Base-by-base conservation (phyloP, 1,284 basidiomycete species). In the Sanghuangporus sanghuang region DNA sequence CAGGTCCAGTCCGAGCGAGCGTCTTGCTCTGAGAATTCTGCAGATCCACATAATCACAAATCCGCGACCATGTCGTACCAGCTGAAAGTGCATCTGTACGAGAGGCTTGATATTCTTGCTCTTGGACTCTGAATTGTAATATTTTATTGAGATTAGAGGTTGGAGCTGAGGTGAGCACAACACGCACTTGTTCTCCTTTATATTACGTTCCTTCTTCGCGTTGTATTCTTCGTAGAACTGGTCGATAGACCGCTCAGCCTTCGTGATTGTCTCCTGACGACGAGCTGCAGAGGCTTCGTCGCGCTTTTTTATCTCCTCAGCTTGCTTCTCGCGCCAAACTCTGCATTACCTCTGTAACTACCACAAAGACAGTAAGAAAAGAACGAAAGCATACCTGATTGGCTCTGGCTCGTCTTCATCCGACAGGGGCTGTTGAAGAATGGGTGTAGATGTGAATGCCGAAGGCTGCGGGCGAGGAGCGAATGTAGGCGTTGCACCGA, bases 1-100 rank as follows among this genome's bases (percentile, higher is more conserved):
- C 92, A n/a, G 92, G 78, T 16, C 92, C 93, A 44, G 89, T 84
- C 46, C 95, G 86, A 21, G 95, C 90, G 70, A 95, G 85, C 0
- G 96, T 98, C 81, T 98, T 99, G 80, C 90, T 93, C 77, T 96
- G 94, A 64, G 95, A 97, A 76, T 98, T 98, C 75, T 98, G 87
- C 50, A 99, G 82, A 68, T 96, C 94, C 64, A 98, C 78, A 61
- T 91, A 77, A 56, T 90, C 89, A 72, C 89, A 90, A 72, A 99
- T 96, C 35, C 96, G 89, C 69, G 95, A 87, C 97, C 97, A 99
- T 6, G 96, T 96, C 21, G 96, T 98, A 40, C 96, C 97, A 65
- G 87, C 83, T 0, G 93, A 90, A 62, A 99, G 84, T 23, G 89
- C 86, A 59, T 89, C 87, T 27, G 86, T 85, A 64, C 95, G 80